Evolutionary conservation across 192 early-diverging fungal genomes (phyloP).

Genomic region (Dimargaris xerosporica): DNA sequence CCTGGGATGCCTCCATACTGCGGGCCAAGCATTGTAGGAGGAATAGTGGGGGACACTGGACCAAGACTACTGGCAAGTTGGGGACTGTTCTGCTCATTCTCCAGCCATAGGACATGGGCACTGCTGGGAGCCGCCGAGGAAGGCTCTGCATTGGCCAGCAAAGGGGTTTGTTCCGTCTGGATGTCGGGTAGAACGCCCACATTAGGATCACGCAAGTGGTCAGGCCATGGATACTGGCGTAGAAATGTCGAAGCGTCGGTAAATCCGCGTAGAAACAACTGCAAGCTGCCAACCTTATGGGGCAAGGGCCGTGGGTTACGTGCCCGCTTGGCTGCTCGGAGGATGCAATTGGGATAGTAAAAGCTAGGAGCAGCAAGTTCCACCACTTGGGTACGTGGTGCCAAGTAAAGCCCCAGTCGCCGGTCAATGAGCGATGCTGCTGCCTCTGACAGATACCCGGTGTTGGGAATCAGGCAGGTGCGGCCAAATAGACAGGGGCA

Average conservation of each 20-base stretch:
- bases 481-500: conserved; percentile 84
- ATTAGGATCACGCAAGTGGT: not conserved
- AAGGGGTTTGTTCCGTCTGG: not conserved
- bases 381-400: conserved; percentile 69
- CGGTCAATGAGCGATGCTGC: conserved; percentile 67
- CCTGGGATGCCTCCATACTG: no score
- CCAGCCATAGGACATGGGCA: not conserved
- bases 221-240: conserved; percentile 38
- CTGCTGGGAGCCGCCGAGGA: not conserved
- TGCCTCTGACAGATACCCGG: conserved; percentile 83
- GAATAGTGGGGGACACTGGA: not conserved
- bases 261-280: conserved; percentile 65
- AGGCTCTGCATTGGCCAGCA: not conserved
- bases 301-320: conserved; percentile 42
- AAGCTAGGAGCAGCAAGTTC: conserved; percentile 57
- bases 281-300: conserved; percentile 68
- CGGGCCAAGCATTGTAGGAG: no score
- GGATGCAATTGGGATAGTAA: conserved; percentile 54
- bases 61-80: not conserved
- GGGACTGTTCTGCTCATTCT: not conserved
- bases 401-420: conserved; percentile 57
- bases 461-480: conserved; percentile 72
- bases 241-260: conserved; percentile 77
- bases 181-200: not conserved
- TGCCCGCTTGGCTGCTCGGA: conserved; percentile 20